These are phyloP conservation scores for Phaeosphaeriaceae sp. DNA, from an alignment of 2,329 filamentous ascomycete species.

Conservation along the genomic window DNA sequence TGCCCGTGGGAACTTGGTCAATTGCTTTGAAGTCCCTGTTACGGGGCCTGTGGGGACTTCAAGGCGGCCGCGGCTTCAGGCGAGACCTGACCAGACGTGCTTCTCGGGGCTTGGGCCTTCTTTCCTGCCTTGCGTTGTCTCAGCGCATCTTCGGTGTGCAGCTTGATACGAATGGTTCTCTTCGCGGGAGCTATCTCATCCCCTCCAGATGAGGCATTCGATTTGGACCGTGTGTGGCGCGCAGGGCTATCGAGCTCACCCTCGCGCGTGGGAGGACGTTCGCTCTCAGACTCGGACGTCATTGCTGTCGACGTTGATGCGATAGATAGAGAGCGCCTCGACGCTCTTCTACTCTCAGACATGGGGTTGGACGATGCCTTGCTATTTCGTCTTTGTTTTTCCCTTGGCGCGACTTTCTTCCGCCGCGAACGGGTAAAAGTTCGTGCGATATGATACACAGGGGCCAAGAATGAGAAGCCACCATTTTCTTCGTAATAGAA, in stretches of 20 bases:
- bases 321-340: constrained; percentile 50
- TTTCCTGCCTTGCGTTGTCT: constrained; percentile 75
- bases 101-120: constrained; percentile 57
- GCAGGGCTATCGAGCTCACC: constrained; percentile 46
- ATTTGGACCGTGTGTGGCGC: constrained; percentile 69
- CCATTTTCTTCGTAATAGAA: constrained; percentile 85
- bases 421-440: constrained; percentile 53
- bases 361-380: constrained; percentile 34
- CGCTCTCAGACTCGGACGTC: constrained; percentile 71
- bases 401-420: constrained; percentile 33
- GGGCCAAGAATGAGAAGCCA: constrained; percentile 77
- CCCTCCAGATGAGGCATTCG: constrained; percentile 52
- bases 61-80: constrained; percentile 68
- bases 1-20: constrained; percentile 89
- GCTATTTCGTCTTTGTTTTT: constrained; percentile 38
- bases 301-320: constrained; percentile 67
- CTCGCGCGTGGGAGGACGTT: constrained; percentile 50
- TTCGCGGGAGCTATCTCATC: constrained; percentile 73
- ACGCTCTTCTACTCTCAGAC: constrained; percentile 33
- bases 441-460: constrained; percentile 67
- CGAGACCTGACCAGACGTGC: constrained; percentile 42
- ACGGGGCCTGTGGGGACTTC: constrained; percentile 89
- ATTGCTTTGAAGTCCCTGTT: constrained; percentile 58
- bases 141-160: constrained; percentile 79
- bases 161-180: constrained; percentile 87